Evolutionary conservation across 163 green algal species (phyloP).

Genomic region (Dunaliella salina): DNA sequence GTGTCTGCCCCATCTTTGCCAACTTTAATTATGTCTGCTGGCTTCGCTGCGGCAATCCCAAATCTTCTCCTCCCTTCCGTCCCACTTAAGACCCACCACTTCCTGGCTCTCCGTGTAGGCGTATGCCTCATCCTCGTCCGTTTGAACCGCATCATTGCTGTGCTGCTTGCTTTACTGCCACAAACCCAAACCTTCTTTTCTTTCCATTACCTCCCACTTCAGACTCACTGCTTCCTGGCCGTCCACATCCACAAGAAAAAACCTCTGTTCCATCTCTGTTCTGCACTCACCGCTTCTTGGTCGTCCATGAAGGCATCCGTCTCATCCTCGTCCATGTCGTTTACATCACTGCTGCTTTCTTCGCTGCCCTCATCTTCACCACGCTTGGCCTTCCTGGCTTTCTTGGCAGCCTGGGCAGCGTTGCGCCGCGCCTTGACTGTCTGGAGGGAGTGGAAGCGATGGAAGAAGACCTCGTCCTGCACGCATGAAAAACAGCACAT

Average conservation of each 20-base stretch:
- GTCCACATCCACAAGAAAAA: not conserved
- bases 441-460: constrained; percentile 58
- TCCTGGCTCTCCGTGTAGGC: too few relatives aligned
- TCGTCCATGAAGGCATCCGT: constrained; percentile 14
- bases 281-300: constrained; percentile 11
- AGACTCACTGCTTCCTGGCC: not conserved
- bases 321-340: constrained; percentile 10
- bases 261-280: not conserved
- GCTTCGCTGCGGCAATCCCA: too few relatives aligned
- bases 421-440: constrained; percentile 27
- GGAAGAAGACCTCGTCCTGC: constrained; percentile 72
- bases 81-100: too few relatives aligned
- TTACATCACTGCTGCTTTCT: not conserved
- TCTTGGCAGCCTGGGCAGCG: constrained; percentile 17
- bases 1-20: too few relatives aligned
- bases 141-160: too few relatives aligned
- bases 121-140: too few relatives aligned
- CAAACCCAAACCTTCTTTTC: too few relatives aligned
- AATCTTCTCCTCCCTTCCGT: too few relatives aligned
- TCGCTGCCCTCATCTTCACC: constrained; percentile 21
- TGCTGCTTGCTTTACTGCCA: too few relatives aligned
- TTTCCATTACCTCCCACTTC: too few relatives aligned
- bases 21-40: too few relatives aligned
- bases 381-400: constrained; percentile 3
- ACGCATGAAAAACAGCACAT: not conserved